A percentile compares a stretch with the other conserved stretches of the same genome.
These are phyloP conservation scores for Adiantum capillusveneris DNA, from an alignment of 75 land plant genomes.

Conservation along the genomic window DNA sequence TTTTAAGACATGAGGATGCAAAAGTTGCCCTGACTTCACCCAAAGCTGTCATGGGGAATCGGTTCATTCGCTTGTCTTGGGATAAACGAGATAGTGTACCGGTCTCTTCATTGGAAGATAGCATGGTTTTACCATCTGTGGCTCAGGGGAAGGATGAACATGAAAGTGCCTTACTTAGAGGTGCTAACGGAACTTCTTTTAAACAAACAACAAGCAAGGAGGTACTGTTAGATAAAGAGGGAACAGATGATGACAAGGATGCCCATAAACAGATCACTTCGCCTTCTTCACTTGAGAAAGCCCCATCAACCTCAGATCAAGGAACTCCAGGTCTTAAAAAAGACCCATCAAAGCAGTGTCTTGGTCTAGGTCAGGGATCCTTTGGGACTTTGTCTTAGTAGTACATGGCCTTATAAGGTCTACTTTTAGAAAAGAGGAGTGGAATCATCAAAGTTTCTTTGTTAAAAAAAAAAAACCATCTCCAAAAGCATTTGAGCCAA, in stretches of 20 bases:
- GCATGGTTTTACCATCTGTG: not conserved
- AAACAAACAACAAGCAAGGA: not conserved
- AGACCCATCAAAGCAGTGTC: constrained; percentile 20
- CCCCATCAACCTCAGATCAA: not conserved
- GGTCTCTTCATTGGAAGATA: not conserved
- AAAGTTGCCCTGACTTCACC: constrained; percentile 80
- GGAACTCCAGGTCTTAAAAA: constrained; percentile 11
- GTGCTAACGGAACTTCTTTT: no score
- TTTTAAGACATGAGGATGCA: constrained; percentile 69
- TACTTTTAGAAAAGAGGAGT: no score
- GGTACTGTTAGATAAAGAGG: not conserved
- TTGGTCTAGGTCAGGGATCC: constrained; percentile 9
- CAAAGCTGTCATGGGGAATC: constrained; percentile 97
- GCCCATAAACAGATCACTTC: not conserved
- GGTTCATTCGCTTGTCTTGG: constrained; percentile 90
- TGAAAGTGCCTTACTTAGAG: no score
- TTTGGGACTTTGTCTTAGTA: constrained; percentile 10
- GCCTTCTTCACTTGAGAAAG: no score
- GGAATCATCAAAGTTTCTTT: no score
- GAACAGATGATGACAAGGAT: not conserved
- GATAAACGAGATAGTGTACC: constrained; percentile 84
- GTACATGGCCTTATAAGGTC: no score
- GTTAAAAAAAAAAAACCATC: no score
- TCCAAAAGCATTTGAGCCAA: no score
- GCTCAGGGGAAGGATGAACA: not conserved